Base-by-base conservation (phyloP, 2,329 filamentous ascomycete genomes). In the Fusarium chaquense region DNA sequence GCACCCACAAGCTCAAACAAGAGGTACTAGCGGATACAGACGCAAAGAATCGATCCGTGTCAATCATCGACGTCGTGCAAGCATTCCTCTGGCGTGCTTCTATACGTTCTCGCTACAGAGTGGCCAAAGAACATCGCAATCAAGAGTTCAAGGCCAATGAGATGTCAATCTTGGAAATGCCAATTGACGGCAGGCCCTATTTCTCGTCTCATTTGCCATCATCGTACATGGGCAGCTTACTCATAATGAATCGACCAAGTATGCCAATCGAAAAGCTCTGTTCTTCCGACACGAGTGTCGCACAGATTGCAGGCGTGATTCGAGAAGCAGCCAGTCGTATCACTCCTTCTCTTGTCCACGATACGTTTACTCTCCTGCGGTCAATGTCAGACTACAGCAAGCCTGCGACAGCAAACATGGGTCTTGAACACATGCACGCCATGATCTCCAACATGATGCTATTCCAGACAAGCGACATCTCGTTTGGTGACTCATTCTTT, bases 381-480 rank as follows among this genome's bases (percentile, higher is more conserved):
- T 61, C 58, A 0, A 61, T 61, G 55, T 20, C 55, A 2, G 58
- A 61, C 16, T 61, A 61, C 18, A 61, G 58, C n/a, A 60, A 61
- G 6, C 58, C 58, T 9, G 55, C 58, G 15, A 61, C 58, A 12
- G 58, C 58, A 15, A 61, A 61, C 30, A 61, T 61, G 58, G 55
- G 58, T 7, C 36, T 61, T 8, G 58, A 61, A 4, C 58, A 60
- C 4, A 61, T 61, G 58, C 32, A 61, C 1, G 58, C 44, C 4
- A 61, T 61, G 58, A 61, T 61, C 0, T 61, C 58, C 2, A 61
- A 61, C 11, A 51, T 61, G 58, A 60, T 60, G 54, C 18, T 61
- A 1, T 61, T 61, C 7, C 55, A 61, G 9, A 60, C 55, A 3
- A 61, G 36, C 15, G 58, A 61, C 1, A 16, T 61, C 8, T 60